Base-by-base conservation (phyloP, 1,284 basidiomycete species). In the Ceratobasidium sp. region DNA sequence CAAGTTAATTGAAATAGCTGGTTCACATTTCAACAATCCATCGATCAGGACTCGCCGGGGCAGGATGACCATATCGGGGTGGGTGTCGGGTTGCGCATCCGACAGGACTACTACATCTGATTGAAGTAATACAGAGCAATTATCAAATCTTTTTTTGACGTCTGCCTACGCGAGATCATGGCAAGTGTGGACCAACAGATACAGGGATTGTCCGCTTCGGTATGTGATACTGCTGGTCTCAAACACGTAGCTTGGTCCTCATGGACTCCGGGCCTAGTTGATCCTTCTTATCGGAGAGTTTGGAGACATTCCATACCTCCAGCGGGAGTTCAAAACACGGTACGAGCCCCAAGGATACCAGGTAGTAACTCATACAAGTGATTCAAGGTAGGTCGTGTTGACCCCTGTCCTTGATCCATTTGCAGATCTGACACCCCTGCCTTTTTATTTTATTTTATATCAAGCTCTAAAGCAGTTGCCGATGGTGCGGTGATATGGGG, bases 401-500 rank as follows among this genome's bases (percentile, higher is more conserved):
- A n/a, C n/a, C n/a, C n/a, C n/a, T 54, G 4, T 34, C 31, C 6
- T 54, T 29, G n/a, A 11, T n/a, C 19, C 34, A 24, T 34, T 31
- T 11, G 1, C n/a, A n/a, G n/a, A n/a, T n/a, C n/a, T n/a, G n/a
- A n/a, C n/a, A n/a, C n/a, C n/a, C n/a, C n/a, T n/a, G n/a, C n/a
- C n/a, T n/a, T n/a, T n/a, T n/a, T n/a, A n/a, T n/a, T n/a, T 56
- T 56, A 16, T 22, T n/a, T n/a, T n/a, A n/a, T 11, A 43, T 24
- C 9, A 54, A 75, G 75, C 8, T 73, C 75, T 1, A 76, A 76
- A 43, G 75, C 75, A 9, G 75, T 76, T 16, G 59, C 75, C 16
- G 75, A 76, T 5, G 75, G 75, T 39, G 71, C 75, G 7, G 53
- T 76, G 22, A 74, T 76, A 8, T 76, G 75, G 75, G 59, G 53